Evolutionary conservation across 108 stramenopile species (phyloP).

Genomic region (Pseudonitzschia delicatissima): DNA sequence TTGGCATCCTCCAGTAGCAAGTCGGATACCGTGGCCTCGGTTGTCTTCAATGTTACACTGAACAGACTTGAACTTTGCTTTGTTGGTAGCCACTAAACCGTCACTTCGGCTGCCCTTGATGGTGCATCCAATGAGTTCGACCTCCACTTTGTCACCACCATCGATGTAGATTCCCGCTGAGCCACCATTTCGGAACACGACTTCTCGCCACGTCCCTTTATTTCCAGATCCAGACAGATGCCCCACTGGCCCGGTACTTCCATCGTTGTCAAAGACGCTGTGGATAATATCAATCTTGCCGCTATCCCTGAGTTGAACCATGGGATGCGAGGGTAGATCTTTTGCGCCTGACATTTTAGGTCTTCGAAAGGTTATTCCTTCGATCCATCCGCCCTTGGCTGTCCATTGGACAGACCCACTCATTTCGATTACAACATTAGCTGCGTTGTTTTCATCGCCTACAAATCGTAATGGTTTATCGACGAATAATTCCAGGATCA

Average conservation of each 20-base stretch:
- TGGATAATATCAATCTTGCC: conserved; percentile 58
- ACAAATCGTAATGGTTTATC: conserved; percentile 62
- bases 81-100: conserved; percentile 22
- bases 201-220: conserved; percentile 26
- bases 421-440: conserved; percentile 81
- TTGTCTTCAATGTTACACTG: conserved; percentile 19
- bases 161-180: conserved; percentile 10
- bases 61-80: conserved; percentile 9
- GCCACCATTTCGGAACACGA: conserved; percentile 26
- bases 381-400: conserved; percentile 69
- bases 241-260: conserved; percentile 42
- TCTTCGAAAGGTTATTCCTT: conserved; percentile 78
- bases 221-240: conserved; percentile 11
- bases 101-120: conserved; percentile 12
- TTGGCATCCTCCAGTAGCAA: not conserved
- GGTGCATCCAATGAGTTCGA: conserved; percentile 3
- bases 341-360: conserved; percentile 55
- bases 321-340: conserved; percentile 23
- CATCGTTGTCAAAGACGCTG: conserved; percentile 69
- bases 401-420: conserved; percentile 69
- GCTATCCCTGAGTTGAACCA: conserved; percentile 43
- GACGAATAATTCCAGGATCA: conserved; percentile 55
- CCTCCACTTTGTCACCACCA: conserved; percentile 1
- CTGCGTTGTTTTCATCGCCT: conserved; percentile 80
- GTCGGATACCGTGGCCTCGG: conserved; percentile 18